Conservation (phyloP, 2,329 filamentous ascomycete species). For the Pestalotiopsis sp. region DNA sequence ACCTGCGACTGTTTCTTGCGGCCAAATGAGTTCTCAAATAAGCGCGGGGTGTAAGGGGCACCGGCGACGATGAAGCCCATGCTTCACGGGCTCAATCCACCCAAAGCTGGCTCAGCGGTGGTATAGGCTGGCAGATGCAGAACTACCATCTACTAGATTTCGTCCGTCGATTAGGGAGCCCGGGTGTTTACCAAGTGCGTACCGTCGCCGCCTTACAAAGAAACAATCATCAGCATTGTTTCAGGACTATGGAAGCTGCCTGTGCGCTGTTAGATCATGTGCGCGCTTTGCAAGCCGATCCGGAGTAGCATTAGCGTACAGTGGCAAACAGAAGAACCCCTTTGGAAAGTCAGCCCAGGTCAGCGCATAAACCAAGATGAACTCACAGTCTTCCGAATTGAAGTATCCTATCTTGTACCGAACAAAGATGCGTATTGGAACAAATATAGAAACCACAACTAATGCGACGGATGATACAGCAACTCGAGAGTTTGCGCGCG, state of each 20-base stretch:
- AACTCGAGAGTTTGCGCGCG: background rate
- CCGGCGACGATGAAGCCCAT: background rate
- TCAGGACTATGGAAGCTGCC: background rate
- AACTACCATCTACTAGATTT: too few relatives aligned
- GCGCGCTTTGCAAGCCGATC: background rate
- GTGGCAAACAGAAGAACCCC: constrained; percentile 7
- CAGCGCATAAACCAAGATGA: background rate
- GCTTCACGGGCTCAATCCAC: background rate
- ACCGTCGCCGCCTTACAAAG: background rate
- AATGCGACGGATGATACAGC: background rate
- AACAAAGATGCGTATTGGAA: background rate
- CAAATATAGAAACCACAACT: background rate
- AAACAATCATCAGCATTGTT: background rate
- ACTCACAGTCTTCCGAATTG: constrained; percentile 17
- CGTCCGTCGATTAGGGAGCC: too few relatives aligned
- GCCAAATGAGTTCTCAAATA: background rate
- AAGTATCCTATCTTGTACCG: background rate
- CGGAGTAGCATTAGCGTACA: background rate
- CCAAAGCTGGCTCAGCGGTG: too few relatives aligned
- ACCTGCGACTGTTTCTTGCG: too few relatives aligned
- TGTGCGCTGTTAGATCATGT: background rate
- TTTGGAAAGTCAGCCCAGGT: background rate
- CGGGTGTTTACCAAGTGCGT: background rate
- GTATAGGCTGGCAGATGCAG: too few relatives aligned
- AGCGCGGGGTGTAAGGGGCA: background rate